Base-by-base conservation (phyloP, 495 filamentous ascomycete genomes). In the Chaetomium fimeti region DNA sequence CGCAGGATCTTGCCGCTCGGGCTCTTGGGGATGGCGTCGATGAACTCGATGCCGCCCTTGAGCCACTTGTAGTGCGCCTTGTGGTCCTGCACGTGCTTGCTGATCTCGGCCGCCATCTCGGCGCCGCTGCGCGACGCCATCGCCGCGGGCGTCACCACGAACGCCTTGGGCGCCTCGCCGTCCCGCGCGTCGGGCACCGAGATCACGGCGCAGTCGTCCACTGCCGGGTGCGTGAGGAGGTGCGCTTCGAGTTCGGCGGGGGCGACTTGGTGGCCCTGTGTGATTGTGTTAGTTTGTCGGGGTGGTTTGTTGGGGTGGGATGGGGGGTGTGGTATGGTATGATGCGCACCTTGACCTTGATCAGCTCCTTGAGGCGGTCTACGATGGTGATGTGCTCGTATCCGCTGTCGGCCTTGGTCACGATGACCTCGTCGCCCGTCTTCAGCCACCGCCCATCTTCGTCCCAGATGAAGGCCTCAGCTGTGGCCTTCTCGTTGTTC, bases 1-100 rank as follows among this genome's bases (percentile, higher is more conserved):
- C 92, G 79, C 71, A 98, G 72, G 67, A 98, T 97, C 87, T 98
- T 97, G 15, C 93, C 93, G 72, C 88, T 92, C 0, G 93, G 89
- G 68, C 90, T 95, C 82, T 97, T 97, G 22, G 93, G 93, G 62
- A 97, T 84, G 42, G 71, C 77, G 61, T 88, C 85, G 25, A 88
- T 72, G 69, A 97, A 97, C 69, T 88, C 83, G 11, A 96, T 81
- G 6, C 92, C 91, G 5, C 92, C 92, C 74, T 87, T 89, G 64
- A 97, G 77, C 90, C 91, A 92, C 83, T 97, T 97, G 72, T 96
- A 89, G 49, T 86, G 83, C 4, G 90, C 88, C 76, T 96, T 96
- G 76, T 92, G 87, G 42, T 92, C 81, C 71, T 92, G 85, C 5
- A 96, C 91, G 70, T 93, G 81, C 72, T 89, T 89, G 69, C 79